phyloP scores from a whole-genome alignment of 208 protist genomes.

The Acanthamoeba pearcei region DNA sequence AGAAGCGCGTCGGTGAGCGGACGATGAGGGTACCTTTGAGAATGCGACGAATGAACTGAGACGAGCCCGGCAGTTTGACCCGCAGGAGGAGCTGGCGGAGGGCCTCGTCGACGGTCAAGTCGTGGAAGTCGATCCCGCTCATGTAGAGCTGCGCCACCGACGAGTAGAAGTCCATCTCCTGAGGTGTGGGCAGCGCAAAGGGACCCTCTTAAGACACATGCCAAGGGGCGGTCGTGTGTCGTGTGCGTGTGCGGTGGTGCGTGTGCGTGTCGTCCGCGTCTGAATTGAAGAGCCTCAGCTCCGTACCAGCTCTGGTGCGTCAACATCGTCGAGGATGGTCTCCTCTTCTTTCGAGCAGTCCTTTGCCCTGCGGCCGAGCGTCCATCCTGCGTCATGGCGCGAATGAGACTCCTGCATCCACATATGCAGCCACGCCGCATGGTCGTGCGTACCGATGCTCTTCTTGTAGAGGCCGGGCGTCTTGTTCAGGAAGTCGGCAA shows the following conservation, averaged over 20 bases:
- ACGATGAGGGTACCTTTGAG: not conserved
- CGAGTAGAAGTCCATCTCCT: constrained; percentile 16
- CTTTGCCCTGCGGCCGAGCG: not conserved
- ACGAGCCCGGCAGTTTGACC: constrained; percentile 36
- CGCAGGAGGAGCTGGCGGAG: constrained; percentile 31
- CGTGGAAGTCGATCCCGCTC: not conserved
- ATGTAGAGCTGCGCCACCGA: constrained; percentile 29
- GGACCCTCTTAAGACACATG: not conserved
- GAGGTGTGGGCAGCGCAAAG: not conserved
- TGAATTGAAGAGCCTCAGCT: not conserved
- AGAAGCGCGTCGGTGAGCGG: not conserved
- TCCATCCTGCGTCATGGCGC: not conserved
- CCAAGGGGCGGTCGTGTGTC: no score
- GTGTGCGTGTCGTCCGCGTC: not conserved
- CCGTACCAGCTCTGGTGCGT: not conserved
- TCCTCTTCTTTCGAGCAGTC: constrained; percentile 49
- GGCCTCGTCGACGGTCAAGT: constrained; percentile 5
- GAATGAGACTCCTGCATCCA: not conserved
- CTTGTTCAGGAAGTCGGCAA: not conserved
- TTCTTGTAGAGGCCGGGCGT: constrained; percentile 28
- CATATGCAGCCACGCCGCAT: not conserved
- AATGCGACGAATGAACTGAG: constrained; percentile 28
- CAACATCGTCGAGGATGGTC: not conserved
- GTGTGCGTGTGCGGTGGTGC: not conserved
- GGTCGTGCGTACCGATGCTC: not conserved